Base-by-base conservation (phyloP, 768 basidiomycete species). In the Collybiopsis confluens region DNA sequence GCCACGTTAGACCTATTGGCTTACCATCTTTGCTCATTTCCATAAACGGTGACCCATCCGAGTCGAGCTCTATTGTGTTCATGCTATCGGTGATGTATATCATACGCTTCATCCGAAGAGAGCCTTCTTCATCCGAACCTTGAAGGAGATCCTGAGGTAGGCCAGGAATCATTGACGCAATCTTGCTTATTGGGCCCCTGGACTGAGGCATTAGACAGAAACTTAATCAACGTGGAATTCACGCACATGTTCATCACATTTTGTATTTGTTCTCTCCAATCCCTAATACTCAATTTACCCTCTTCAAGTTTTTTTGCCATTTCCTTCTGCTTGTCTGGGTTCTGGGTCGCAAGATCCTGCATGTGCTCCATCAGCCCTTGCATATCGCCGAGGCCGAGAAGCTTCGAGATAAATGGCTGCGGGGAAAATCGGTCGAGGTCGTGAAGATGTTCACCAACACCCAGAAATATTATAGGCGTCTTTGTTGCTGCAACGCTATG, bases 31-130 rank as follows among this genome's bases (percentile, higher is more conserved):
- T 90, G 20, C 81, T 85, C 57, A 75, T 71, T 62, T 90, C 86
- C 85, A 95, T 88, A 71, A 99, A 99, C 26, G 85, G 80, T 36
- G 86, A 75, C 3, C 97, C 97, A 65, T 99, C 97, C 4, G 92
- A 96, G 71, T 99, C 93, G 50, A 99, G 82, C 69, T 99, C 97
- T 52, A 71, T 70, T 33, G 90, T 84, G 45, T 92, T 92, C 97
- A 99, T 99, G 64, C 91, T 92, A 68, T 99, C 97, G 10, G 93
- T 97, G 64, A 99, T 98, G 73, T 88, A 98, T 62, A 98, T 91
- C 90, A 99, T 92, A 55, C 95, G 86, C 71, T 98, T 98, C 84
- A 99, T 85, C 54, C 92, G 87, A 55, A 80, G 65, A 4, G 88
- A 82, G 27, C 91, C 92, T 61, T 99, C 96, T 68, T 98, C 95